A percentile compares a stretch with the other conserved stretches of the same genome.
These are phyloP conservation scores for Colletotrichum sp. DNA, from an alignment of 2,329 filamentous ascomycete genomes.

Conservation along the genomic window DNA sequence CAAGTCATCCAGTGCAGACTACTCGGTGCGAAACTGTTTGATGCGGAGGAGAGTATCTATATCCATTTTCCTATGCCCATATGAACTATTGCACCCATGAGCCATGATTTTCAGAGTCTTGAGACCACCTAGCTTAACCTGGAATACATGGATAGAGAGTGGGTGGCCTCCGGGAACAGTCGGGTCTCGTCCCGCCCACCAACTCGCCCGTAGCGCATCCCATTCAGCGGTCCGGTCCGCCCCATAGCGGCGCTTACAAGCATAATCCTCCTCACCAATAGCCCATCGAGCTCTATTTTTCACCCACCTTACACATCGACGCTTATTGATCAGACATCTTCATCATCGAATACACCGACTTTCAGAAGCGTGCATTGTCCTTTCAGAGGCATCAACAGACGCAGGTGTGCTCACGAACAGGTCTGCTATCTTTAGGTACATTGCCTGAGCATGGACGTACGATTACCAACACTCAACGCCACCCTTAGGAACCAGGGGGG, in stretches of 20 bases:
- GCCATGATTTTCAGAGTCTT: not conserved
- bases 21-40: not conserved
- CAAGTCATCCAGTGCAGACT: fast-evolving
- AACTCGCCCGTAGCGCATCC: not conserved
- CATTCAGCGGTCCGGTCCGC: conserved; percentile 3
- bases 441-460: not conserved
- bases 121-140: too few relatives aligned
- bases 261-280: not conserved
- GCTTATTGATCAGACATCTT: too few relatives aligned
- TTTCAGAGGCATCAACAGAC: fast-evolving
- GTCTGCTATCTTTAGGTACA: not conserved
- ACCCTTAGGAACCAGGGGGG: not conserved
- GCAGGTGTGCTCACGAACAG: not conserved
- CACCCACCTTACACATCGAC: too few relatives aligned
- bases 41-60: too few relatives aligned
- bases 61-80: not conserved
- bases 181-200: not conserved
- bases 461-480: not conserved
- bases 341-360: not conserved
- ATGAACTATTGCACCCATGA: not conserved
- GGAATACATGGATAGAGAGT: too few relatives aligned
- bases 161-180: not conserved
- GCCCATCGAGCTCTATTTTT: not conserved
- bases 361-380: not conserved
- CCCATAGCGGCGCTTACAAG: not conserved